Evolutionary conservation across 805 yeast species (phyloP).

Genomic region (Saccharomycopsis oosterbeekiorum): DNA sequence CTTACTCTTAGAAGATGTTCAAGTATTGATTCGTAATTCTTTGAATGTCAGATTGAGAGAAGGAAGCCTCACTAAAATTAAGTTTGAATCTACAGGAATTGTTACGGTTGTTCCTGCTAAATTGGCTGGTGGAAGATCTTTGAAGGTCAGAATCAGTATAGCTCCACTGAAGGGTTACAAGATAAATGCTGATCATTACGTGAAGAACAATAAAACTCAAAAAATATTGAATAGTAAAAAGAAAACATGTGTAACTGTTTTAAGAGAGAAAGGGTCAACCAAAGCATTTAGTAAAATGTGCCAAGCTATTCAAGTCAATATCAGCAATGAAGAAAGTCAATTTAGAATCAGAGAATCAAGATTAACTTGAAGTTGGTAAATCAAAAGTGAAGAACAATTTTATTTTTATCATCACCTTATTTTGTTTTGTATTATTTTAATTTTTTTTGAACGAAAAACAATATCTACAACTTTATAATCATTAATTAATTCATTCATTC

Average conservation of each 20-base stretch:
- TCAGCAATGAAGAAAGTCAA: slow-evolving; percentile 33
- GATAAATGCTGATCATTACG: neutral
- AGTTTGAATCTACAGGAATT: slow-evolving; percentile 35
- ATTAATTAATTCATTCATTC: neutral
- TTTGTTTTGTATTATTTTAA: neutral
- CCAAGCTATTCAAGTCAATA: slow-evolving; percentile 34
- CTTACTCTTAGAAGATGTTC: slow-evolving; percentile 18
- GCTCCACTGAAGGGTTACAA: slow-evolving; percentile 18
- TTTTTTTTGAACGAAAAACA: neutral
- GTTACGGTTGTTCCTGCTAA: slow-evolving; percentile 39
- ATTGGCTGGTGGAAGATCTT: slow-evolving; percentile 36
- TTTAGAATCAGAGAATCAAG: slow-evolving; percentile 13
- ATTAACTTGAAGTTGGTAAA: neutral
- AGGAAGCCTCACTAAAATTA: slow-evolving; percentile 36
- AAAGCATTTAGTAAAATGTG: slow-evolving; percentile 36
- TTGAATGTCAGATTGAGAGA: slow-evolving; percentile 38
- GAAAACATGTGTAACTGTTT: slow-evolving; percentile 33
- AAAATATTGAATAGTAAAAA: slow-evolving; percentile 25
- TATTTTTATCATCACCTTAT: neutral
- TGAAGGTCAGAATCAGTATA: slow-evolving; percentile 37
- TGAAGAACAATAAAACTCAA: neutral
- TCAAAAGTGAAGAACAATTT: neutral
- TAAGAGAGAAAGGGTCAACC: slow-evolving; percentile 36
- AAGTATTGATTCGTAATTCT: slow-evolving; percentile 28
- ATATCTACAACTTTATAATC: neutral